Evolutionary conservation across 768 basidiomycete species (phyloP).

Genomic region (Russula sp.): DNA sequence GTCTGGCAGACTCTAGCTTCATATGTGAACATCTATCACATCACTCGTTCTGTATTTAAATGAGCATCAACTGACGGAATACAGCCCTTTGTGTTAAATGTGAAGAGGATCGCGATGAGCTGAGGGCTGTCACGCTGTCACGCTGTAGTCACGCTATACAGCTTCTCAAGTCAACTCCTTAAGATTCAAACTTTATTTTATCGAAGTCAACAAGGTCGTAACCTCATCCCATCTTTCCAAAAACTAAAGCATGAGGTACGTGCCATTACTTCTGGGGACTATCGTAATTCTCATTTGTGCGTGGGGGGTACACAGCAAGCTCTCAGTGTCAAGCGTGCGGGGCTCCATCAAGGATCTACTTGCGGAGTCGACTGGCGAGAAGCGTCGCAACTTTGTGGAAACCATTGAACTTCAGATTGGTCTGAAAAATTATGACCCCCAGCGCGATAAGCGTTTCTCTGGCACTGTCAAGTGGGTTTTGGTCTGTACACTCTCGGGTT

Average conservation of each 20-base stretch:
- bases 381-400: constrained; percentile 92
- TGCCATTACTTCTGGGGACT: background rate
- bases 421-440: constrained; percentile 98
- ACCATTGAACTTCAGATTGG: constrained; percentile 96
- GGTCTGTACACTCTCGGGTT: background rate
- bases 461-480: constrained; percentile 91
- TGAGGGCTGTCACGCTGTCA: too few relatives aligned
- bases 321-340: constrained; percentile 99
- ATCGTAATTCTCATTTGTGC: background rate
- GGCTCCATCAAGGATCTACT: constrained; percentile 91
- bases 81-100: too few relatives aligned
- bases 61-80: too few relatives aligned
- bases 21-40: background rate
- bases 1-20: too few relatives aligned
- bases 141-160: constrained; percentile 27
- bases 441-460: constrained; percentile 99
- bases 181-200: constrained; percentile 23
- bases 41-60: background rate
- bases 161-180: background rate
- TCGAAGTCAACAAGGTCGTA: constrained; percentile 9
- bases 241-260: constrained; percentile 31
- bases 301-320: constrained; percentile 54
- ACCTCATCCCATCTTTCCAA: background rate
- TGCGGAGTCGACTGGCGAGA: constrained; percentile 77
- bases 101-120: too few relatives aligned